Conservation (phyloP, 164 flowering plant species). For the Macadamia tetraphylla region DNA sequence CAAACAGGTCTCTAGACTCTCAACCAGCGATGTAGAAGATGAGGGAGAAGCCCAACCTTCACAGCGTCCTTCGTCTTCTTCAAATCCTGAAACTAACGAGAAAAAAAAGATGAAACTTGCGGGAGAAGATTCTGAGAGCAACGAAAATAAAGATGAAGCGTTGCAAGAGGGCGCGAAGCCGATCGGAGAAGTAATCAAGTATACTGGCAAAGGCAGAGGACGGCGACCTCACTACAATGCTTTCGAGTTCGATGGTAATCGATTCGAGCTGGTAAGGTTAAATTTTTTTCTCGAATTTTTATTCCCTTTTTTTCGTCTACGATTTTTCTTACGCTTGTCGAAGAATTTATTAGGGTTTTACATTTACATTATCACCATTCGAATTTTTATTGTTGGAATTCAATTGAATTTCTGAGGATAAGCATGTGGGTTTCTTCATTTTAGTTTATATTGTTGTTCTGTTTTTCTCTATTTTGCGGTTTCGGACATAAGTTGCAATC, state of each 20-base stretch:
- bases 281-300: not conserved
- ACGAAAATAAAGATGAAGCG: constrained; percentile 26
- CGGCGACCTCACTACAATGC: constrained; percentile 45
- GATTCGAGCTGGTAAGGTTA: constrained; percentile 49
- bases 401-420: too few relatives aligned
- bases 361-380: too few relatives aligned
- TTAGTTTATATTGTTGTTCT: too few relatives aligned
- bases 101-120: constrained; percentile 7
- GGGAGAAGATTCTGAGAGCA: constrained; percentile 6
- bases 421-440: too few relatives aligned
- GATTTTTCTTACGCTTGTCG: too few relatives aligned
- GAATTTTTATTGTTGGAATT: too few relatives aligned
- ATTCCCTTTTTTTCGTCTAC: not conserved
- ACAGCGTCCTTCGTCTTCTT: constrained; percentile 4
- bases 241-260: constrained; percentile 64
- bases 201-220: constrained; percentile 54
- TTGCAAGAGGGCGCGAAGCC: constrained; percentile 56
- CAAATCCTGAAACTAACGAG: constrained; percentile 9
- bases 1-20: constrained; percentile 22
- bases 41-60: constrained; percentile 19
- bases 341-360: too few relatives aligned
- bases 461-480: too few relatives aligned
- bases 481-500: too few relatives aligned
- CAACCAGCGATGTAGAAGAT: constrained; percentile 70
- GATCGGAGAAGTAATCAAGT: constrained; percentile 52